Conservation (phyloP, 306 rosid genomes). For the Corylus americana region DNA sequence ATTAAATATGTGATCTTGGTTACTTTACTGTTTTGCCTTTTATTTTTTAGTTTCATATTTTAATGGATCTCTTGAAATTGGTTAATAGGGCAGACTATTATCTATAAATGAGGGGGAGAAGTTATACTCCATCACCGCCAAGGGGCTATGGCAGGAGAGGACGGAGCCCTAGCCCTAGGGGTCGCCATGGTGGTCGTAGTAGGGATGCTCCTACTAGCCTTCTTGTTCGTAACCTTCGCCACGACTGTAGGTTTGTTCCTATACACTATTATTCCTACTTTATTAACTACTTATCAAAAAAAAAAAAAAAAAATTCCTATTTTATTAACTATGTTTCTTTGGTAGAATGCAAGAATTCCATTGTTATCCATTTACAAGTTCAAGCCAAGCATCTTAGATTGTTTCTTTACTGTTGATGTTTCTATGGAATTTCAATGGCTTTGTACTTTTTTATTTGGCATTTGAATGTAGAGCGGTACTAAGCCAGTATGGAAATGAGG, state of each 20-base stretch:
- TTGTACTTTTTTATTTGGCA: background rate
- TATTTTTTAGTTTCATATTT: background rate
- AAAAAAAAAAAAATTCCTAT: no score
- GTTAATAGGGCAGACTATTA: background rate
- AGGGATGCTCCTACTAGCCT: constrained; percentile 96
- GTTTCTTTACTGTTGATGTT: background rate
- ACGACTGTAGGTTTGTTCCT: constrained; percentile 74
- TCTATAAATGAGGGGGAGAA: constrained; percentile 80
- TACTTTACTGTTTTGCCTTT: background rate
- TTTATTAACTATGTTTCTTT: background rate
- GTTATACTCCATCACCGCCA: constrained; percentile 90
- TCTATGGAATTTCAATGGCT: background rate
- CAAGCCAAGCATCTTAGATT: background rate
- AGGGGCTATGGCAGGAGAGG: constrained; percentile 86
- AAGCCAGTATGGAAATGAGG: background rate
- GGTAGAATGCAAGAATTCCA: background rate
- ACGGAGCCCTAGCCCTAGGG: constrained; percentile 91
- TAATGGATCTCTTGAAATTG: background rate
- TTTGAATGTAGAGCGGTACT: background rate
- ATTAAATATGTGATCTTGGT: background rate
- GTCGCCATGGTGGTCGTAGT: constrained; percentile 70
- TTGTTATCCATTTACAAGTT: background rate
- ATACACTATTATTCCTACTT: background rate
- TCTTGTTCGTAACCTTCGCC: constrained; percentile 97
- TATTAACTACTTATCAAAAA: background rate